A percentile compares a stretch with the other conserved stretches of the same genome.
Conservation (phyloP, 1,139 yeast genomes). For the Sporopachydermia cereana region DNA sequence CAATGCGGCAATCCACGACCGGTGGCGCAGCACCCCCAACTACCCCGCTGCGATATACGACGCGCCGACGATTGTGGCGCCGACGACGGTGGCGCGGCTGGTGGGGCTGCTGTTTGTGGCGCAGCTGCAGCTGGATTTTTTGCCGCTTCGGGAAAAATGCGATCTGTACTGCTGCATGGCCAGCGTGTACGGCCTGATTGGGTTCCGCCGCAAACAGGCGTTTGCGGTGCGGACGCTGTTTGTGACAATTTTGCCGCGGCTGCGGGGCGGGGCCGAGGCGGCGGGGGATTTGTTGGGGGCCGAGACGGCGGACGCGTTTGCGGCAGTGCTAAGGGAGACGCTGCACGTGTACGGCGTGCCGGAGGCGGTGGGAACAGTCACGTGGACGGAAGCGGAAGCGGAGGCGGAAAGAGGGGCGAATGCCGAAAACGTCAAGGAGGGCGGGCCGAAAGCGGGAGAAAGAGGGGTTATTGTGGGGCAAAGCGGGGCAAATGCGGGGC, state of each 20-base stretch:
- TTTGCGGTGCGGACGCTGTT: slow-evolving; percentile 55
- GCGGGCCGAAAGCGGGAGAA: neutral
- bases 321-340: neutral
- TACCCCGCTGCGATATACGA: neutral
- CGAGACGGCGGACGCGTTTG: neutral
- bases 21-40: neutral
- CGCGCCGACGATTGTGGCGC: neutral
- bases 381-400: neutral
- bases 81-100: neutral
- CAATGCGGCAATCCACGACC: neutral
- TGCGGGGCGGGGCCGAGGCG: slow-evolving; percentile 16
- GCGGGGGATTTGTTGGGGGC: slow-evolving; percentile 11
- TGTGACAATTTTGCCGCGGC: slow-evolving; percentile 36
- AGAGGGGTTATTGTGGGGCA: neutral
- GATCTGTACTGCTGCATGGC: slow-evolving; percentile 58
- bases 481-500: neutral
- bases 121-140: slow-evolving; percentile 31
- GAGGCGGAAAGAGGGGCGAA: neutral
- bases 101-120: slow-evolving; percentile 22
- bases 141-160: slow-evolving; percentile 34
- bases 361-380: slow-evolving; percentile 17
- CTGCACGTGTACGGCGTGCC: slow-evolving; percentile 15
- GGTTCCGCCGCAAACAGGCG: slow-evolving; percentile 54
- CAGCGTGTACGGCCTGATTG: slow-evolving; percentile 48
- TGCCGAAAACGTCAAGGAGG: neutral